These are phyloP conservation scores for Aspergillus oerlinghausenensis DNA, from an alignment of 2,329 filamentous ascomycete species.

Conservation along the genomic window DNA sequence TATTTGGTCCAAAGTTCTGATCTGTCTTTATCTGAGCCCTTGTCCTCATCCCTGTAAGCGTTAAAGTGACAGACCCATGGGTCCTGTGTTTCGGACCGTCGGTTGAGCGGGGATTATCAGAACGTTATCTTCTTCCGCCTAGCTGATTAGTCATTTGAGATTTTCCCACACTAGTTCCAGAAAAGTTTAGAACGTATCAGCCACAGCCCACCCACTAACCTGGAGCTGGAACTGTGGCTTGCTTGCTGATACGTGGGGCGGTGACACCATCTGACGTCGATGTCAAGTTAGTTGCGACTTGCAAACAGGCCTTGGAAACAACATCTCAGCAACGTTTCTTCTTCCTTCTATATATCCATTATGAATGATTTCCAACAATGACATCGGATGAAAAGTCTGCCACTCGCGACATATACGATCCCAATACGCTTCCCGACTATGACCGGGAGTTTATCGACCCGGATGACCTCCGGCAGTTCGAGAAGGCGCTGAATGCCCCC, in stretches of 20 bases:
- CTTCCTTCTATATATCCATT: conserved; percentile 5
- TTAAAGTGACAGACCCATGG: conserved; percentile 3
- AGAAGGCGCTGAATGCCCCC: conserved; percentile 74
- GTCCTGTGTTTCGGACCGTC: conserved; percentile 7
- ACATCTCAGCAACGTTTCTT: not conserved
- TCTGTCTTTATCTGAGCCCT: not conserved
- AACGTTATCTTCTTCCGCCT: not conserved
- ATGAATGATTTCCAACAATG: conserved; percentile 27
- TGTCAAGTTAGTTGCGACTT: conserved; percentile 2
- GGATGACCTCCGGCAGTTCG: conserved; percentile 72
- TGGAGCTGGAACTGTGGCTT: conserved; percentile 1
- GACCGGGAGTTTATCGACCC: conserved; percentile 71
- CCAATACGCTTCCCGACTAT: conserved; percentile 68
- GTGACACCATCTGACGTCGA: conserved; percentile 9
- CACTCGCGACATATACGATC: conserved; percentile 58
- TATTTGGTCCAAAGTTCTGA: not conserved
- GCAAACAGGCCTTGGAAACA: not conserved
- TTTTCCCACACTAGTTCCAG: not conserved
- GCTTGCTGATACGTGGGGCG: not conserved
- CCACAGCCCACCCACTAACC: not conserved
- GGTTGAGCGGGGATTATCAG: not conserved
- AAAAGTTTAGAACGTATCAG: not conserved
- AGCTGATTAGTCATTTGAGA: not conserved
- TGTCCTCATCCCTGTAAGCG: not conserved
- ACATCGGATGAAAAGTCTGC: conserved; percentile 22